phyloP scores from a whole-genome alignment of 768 basidiomycete species.

The Coprinopsis cinerea region DNA sequence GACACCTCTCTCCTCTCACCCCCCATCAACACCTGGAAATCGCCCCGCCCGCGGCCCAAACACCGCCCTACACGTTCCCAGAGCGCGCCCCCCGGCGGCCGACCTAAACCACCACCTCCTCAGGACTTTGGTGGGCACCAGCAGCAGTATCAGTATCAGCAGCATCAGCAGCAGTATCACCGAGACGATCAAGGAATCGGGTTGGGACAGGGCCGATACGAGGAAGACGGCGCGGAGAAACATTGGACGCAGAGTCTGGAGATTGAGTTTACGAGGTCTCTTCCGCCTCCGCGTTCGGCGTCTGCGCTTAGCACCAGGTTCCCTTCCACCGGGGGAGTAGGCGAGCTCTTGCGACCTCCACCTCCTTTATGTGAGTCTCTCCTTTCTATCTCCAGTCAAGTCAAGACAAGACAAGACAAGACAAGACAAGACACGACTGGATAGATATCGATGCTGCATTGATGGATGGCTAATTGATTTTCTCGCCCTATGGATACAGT shows the following conservation, averaged over 20 bases:
- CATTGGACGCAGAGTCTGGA: not conserved
- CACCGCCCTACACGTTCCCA: constrained; percentile 43
- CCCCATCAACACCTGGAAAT: constrained; percentile 44
- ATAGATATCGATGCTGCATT: not conserved
- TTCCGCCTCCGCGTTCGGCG: constrained; percentile 21
- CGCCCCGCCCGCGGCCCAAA: constrained; percentile 20
- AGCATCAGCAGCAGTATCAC: constrained; percentile 12
- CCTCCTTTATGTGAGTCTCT: constrained; percentile 56
- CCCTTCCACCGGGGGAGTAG: constrained; percentile 29
- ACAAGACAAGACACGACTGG: not conserved
- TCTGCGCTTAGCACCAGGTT: constrained; percentile 23
- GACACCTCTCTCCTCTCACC: constrained; percentile 40
- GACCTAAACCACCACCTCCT: constrained; percentile 10
- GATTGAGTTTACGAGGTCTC: constrained; percentile 7
- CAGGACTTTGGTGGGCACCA: constrained; percentile 4
- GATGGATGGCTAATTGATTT: not conserved
- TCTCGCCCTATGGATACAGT: constrained; percentile 34
- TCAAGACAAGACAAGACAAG: no score
- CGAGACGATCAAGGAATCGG: not conserved
- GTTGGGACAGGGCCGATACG: not conserved
- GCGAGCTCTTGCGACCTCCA: constrained; percentile 52
- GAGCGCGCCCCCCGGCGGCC: constrained; percentile 41
- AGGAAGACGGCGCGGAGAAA: no score
- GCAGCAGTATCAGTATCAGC: constrained; percentile 12
- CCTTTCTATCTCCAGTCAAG: not conserved